Evolutionary conservation across 1,284 basidiomycete species (phyloP).

Genomic region (Irpex sp.): DNA sequence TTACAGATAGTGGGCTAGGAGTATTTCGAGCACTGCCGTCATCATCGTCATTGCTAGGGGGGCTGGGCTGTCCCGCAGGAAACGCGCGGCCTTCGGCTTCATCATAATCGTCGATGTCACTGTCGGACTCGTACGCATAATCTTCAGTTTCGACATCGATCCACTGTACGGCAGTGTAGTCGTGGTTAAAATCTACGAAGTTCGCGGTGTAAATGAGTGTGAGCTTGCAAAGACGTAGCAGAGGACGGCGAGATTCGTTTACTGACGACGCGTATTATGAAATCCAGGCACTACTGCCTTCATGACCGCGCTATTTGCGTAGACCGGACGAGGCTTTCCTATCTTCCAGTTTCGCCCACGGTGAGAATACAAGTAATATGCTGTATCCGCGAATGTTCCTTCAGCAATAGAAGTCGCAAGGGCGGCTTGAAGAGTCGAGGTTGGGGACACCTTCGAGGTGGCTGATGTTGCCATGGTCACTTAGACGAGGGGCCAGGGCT

Average conservation of each 20-base stretch:
- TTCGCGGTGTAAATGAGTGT: no score
- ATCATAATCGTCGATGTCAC: slow-evolving; percentile 14
- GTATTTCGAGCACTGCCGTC: no score
- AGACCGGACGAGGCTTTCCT: slow-evolving; percentile 10
- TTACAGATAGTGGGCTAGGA: no score
- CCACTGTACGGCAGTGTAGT: not conserved
- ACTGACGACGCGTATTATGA: slow-evolving; percentile 9
- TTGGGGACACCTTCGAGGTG: not conserved
- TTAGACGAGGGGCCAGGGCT: no score
- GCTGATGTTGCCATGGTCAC: not conserved
- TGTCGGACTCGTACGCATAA: slow-evolving; percentile 11
- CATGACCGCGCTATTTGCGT: slow-evolving; percentile 18
- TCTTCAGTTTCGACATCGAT: slow-evolving; percentile 6
- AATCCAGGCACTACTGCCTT: slow-evolving; percentile 12
- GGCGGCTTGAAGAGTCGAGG: slow-evolving; percentile 8
- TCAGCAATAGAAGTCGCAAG: slow-evolving; percentile 12
- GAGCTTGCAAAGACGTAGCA: not conserved
- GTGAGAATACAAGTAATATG: slow-evolving; percentile 16
- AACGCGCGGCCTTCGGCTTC: not conserved
- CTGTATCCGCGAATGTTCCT: slow-evolving; percentile 17
- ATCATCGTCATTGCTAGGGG: not conserved
- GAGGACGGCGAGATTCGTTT: not conserved
- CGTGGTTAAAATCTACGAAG: slow-evolving; percentile 3
- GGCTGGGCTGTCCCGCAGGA: not conserved
- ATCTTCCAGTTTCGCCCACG: slow-evolving; percentile 11